Conservation (phyloP, 2,329 filamentous ascomycete species). For the Hypoxylon sp. region DNA sequence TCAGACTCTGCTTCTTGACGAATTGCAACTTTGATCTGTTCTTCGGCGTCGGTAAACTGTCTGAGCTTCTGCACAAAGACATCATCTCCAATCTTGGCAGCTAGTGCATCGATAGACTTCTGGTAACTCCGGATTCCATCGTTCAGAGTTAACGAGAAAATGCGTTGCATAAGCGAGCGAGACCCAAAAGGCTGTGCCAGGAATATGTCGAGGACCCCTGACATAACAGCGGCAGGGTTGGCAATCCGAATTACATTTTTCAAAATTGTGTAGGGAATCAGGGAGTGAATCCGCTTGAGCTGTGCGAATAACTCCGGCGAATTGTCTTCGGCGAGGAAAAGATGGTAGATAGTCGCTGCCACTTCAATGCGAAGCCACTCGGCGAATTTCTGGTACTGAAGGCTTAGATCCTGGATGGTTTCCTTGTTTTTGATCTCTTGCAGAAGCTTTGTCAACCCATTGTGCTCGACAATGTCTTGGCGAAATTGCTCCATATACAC, state of each 20-base stretch:
- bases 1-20: conserved; percentile 80
- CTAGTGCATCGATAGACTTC: conserved; percentile 84
- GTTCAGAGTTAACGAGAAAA: conserved; percentile 90
- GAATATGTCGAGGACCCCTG: conserved; percentile 93
- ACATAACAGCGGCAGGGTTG: conserved; percentile 97
- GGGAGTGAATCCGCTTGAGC: conserved; percentile 91
- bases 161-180: conserved; percentile 90
- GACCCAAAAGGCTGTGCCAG: conserved; percentile 94
- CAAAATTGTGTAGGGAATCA: conserved; percentile 91
- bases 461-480: conserved; percentile 75
- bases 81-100: conserved; percentile 82
- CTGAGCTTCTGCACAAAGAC: conserved; percentile 85
- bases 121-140: conserved; percentile 92
- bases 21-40: conserved; percentile 79
- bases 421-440: conserved; percentile 92
- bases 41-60: conserved; percentile 80
- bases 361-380: conserved; percentile 98
- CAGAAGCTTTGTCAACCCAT: conserved; percentile 93
- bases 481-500: conserved; percentile 96
- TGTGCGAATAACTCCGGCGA: conserved; percentile 96
- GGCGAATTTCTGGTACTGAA: conserved; percentile 97
- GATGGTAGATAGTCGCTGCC: conserved; percentile 94
- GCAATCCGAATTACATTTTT: conserved; percentile 98
- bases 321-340: conserved; percentile 98
- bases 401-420: conserved; percentile 86